phyloP scores from a whole-genome alignment of 768 basidiomycete species.

The Russula sp. region DNA sequence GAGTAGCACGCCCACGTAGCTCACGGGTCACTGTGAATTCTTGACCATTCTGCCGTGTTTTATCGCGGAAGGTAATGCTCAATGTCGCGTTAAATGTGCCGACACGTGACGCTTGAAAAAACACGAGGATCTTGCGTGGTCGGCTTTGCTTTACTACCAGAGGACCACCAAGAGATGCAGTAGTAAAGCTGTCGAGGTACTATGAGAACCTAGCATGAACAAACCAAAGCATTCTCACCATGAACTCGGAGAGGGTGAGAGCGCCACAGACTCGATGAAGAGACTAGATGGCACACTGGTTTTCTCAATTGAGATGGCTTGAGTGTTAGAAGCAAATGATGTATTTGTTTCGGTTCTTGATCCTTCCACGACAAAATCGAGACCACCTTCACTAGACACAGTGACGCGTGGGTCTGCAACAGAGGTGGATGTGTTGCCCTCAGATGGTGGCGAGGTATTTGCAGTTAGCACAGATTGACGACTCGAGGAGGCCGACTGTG shows the following conservation, averaged over 20 bases:
- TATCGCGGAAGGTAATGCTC: conserved; percentile 1
- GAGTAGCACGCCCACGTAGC: conserved; percentile 1
- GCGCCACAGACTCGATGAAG: not conserved
- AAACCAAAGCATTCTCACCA: not conserved
- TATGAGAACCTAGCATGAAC: not conserved
- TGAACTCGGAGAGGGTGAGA: not conserved
- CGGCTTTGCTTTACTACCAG: not conserved
- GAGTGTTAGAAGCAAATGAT: not conserved
- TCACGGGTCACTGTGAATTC: conserved; percentile 7
- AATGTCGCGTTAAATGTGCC: not conserved
- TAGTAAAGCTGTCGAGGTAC: not conserved
- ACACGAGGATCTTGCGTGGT: not conserved
- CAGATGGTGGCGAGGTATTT: not conserved
- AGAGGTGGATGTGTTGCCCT: not conserved
- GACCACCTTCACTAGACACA: conserved; percentile 11
- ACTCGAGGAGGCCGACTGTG: not conserved
- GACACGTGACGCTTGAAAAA: conserved; percentile 1
- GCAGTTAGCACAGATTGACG: not conserved
- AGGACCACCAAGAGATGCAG: not conserved
- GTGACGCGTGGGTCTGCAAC: not conserved
- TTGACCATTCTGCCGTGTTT: not conserved
- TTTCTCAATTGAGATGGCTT: not conserved
- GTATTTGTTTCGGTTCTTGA: not conserved
- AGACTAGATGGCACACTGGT: not conserved
- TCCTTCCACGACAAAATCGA: conserved; percentile 3